Evolutionary conservation across 805 yeast genomes (phyloP), one percentile per base, ranked within the genome.

Genomic region (Soucietia sequanensis): DNA sequence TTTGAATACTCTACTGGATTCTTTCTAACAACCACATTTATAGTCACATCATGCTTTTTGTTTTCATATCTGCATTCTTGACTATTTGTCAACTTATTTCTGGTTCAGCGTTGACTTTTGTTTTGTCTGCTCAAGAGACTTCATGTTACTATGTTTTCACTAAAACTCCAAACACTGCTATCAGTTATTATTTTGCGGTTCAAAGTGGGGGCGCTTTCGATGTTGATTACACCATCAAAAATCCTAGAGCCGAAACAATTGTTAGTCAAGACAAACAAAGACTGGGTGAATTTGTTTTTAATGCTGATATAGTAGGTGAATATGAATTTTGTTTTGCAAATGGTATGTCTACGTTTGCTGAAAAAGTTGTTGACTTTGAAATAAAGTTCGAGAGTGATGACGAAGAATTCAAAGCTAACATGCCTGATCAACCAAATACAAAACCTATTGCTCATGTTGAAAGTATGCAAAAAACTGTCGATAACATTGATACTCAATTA

Each of bases 261-360:
- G 72, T 75, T 34, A 51, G 64, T 22, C 83, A 81, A 35, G 65
- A 67, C 31, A 79, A 80, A 46, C 78, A 80, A 55, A 76, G 84
- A 58, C 91, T 84, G 58, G 95, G 90, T 9, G 95, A 88, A 52
- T 82, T 82, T 68, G 68, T 78, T 5, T 80, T 89, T 56, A 68
- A 64, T 14, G 95, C 86, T 15, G 77, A 75, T 27, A 54, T 57
- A 33, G 56, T 60, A 13, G 96, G 96, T 27, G 96, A 89, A 59
- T 89, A 87, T 67, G 84, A 82, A 59, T 82, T 89, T 58, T 89
- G 96, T 64, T 87, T 89, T 67, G 65, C 78, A 50, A 84, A 86
- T 60, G 84, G 79, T 43, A 83, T 84, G 85, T 78, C 87, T 4
- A 82, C 90, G 4, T 78, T 78, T 56, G 82, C 89, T 35, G 90